Evolutionary conservation across 495 filamentous ascomycete genomes (phyloP).

Genomic region (Neurospora sp.): DNA sequence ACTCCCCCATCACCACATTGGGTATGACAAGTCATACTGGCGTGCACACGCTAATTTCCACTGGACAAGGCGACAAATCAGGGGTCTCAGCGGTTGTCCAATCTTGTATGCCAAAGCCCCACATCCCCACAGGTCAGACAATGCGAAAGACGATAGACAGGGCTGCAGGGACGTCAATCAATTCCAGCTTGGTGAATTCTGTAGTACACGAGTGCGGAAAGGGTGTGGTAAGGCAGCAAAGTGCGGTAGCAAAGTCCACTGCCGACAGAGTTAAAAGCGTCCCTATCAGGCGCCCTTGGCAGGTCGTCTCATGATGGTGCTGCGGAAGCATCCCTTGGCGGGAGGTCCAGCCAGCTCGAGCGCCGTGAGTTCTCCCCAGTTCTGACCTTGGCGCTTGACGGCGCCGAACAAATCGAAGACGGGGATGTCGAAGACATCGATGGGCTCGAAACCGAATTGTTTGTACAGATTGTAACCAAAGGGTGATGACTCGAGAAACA

Average conservation of each 20-base stretch:
- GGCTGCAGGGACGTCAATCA: neutral
- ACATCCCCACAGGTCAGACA: neutral
- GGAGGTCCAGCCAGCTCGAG: conserved; percentile 11
- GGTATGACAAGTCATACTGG: neutral
- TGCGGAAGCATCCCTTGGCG: conserved; percentile 12
- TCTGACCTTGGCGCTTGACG: conserved; percentile 1
- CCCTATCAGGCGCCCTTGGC: neutral
- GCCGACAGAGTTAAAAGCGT: neutral
- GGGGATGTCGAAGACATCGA: conserved; percentile 14
- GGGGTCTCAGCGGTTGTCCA: neutral
- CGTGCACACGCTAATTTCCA: neutral
- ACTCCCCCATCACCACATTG: neutral
- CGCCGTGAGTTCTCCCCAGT: conserved; percentile 19
- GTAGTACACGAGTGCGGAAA: neutral
- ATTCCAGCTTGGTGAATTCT: neutral
- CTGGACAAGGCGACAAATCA: neutral
- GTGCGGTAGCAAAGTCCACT: neutral
- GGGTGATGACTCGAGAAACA: conserved; percentile 17
- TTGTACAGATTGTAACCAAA: conserved; percentile 18
- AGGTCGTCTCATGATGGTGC: conserved; percentile 19
- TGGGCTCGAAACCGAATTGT: conserved; percentile 16
- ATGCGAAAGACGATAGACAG: neutral
- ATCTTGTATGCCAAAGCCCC: neutral
- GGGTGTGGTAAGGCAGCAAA: neutral
- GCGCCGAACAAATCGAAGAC: conserved; percentile 15